phyloP scores from a whole-genome alignment of 1,284 basidiomycete species.

The Ganoderma lingzhi region DNA sequence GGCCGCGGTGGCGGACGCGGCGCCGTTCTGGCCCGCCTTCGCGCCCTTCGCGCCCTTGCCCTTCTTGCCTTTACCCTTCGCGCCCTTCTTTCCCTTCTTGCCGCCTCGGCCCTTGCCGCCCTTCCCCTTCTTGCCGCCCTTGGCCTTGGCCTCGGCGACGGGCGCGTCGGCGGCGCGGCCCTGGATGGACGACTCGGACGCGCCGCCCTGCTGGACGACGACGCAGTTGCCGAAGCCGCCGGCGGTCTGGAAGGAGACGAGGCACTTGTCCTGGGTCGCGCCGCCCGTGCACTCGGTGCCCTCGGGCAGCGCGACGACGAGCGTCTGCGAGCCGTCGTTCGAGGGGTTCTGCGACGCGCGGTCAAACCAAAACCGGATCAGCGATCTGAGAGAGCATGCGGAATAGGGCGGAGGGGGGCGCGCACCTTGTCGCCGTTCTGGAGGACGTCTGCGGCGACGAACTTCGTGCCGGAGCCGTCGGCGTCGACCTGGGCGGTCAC shows the following conservation, averaged over 20 bases:
- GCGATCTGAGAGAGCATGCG: background rate
- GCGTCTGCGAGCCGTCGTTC: slow-evolving; percentile 45
- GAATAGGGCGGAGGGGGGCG: background rate
- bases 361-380: background rate
- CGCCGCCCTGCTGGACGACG: slow-evolving; percentile 42
- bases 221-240: slow-evolving; percentile 62
- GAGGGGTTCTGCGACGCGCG: slow-evolving; percentile 35
- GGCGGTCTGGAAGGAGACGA: slow-evolving; percentile 54
- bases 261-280: slow-evolving; percentile 49
- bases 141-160: background rate
- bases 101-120: background rate
- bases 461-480: slow-evolving; percentile 47
- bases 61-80: background rate
- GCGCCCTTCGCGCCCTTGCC: background rate
- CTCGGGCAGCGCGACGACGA: slow-evolving; percentile 53
- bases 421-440: slow-evolving; percentile 49
- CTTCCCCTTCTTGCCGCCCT: background rate
- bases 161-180: background rate
- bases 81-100: background rate
- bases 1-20: background rate
- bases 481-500: slow-evolving; percentile 48
- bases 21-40: background rate
- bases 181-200: background rate
- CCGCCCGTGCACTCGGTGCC: slow-evolving; percentile 60
- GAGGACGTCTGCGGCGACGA: slow-evolving; percentile 45